Conservation (phyloP, 75 land plant species). For the Adiantum capillusveneris region DNA sequence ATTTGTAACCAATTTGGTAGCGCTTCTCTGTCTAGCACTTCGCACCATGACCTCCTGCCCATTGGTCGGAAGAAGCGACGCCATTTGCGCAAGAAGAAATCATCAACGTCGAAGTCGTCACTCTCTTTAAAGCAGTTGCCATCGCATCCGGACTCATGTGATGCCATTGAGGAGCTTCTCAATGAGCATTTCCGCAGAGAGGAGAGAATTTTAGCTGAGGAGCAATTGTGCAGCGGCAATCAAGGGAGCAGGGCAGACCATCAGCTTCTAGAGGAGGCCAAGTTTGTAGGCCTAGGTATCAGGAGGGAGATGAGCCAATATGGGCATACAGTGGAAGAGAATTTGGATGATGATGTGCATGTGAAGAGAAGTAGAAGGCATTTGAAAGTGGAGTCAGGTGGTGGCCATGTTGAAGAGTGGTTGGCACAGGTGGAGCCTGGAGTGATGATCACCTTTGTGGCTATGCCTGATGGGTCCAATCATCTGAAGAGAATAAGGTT, state of each 20-base stretch:
- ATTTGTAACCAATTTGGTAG: neutral
- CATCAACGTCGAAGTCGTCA: neutral
- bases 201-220: neutral
- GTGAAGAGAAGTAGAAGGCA: slow-evolving; percentile 16
- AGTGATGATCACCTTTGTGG: slow-evolving; percentile 79
- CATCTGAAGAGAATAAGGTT: slow-evolving; percentile 81
- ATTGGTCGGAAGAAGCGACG: neutral
- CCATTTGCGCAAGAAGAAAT: neutral
- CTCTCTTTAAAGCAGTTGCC: neutral
- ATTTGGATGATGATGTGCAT: slow-evolving; percentile 13
- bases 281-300: slow-evolving; percentile 9
- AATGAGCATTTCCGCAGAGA: slow-evolving; percentile 10
- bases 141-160: neutral
- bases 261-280: slow-evolving; percentile 8
- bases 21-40: neutral
- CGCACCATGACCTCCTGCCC: neutral
- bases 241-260: slow-evolving; percentile 51
- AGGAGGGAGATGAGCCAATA: slow-evolving; percentile 10
- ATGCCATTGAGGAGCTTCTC: neutral
- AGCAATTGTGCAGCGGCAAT: slow-evolving; percentile 22
- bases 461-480: slow-evolving; percentile 74
- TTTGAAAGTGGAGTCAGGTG: slow-evolving; percentile 17
- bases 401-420: slow-evolving; percentile 60
- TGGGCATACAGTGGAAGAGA: too few relatives aligned
- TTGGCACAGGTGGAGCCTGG: slow-evolving; percentile 95